Evolutionary conservation across 352 stramenopile genomes (phyloP).

Genomic region (Pythium insidiosum): DNA sequence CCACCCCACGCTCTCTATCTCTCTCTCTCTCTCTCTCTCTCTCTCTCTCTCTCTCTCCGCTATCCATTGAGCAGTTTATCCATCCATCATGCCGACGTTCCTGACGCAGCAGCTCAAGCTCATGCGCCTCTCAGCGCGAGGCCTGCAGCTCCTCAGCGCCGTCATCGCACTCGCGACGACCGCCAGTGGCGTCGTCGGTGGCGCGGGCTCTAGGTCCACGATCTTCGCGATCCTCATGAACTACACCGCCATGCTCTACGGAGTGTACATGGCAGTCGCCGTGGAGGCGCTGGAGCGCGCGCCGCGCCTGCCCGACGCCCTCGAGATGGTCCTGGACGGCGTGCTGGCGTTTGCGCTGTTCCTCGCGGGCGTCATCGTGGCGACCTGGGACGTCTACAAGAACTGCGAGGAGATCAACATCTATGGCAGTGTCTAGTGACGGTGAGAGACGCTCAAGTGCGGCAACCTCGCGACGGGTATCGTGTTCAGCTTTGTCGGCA

Average conservation of each 20-base stretch:
- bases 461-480: background rate
- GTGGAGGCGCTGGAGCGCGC: conserved; percentile 1
- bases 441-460: background rate
- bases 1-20: too few relatives aligned
- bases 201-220: too few relatives aligned
- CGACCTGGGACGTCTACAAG: background rate
- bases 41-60: too few relatives aligned
- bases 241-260: conserved; percentile 1
- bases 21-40: too few relatives aligned
- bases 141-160: too few relatives aligned
- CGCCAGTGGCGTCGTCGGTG: too few relatives aligned
- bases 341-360: background rate
- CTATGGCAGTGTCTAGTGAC: background rate
- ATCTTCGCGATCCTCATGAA: conserved; percentile 1
- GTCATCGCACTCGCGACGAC: too few relatives aligned
- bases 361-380: background rate
- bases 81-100: too few relatives aligned
- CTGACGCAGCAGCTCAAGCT: too few relatives aligned
- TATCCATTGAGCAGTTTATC: too few relatives aligned
- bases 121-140: too few relatives aligned
- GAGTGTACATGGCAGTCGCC: background rate
- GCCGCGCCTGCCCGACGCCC: background rate
- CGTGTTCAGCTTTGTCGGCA: background rate
- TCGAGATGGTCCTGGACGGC: conserved; percentile 1
- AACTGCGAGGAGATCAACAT: background rate